Base-by-base conservation (phyloP, 768 basidiomycete species). In the Tricholoma hemisulphureum region DNA sequence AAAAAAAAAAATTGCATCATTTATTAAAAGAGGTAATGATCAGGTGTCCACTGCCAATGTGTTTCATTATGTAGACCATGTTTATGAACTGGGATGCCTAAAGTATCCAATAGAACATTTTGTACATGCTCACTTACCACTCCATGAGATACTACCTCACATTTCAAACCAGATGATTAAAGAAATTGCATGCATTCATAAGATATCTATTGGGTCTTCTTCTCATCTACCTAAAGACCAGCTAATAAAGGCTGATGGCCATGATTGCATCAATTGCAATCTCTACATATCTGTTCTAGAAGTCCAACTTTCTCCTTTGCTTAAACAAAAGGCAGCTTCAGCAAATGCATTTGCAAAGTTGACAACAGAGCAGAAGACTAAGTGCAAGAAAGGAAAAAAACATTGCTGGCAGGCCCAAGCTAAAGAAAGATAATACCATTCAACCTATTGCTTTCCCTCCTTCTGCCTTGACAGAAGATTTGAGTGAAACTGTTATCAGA, bases 251-350 rank as follows among this genome's bases (percentile, higher is more conserved):
- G 26, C 10, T 51, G 51, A 51, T 10, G 31, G 29, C 14, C 51
- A 51, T 24, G n/a, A 51, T 34, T 51, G 51, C n/a, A 23, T 51
- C 34, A 51, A 51, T 21, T 51, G 45, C 45, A 46, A 28, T 46
- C n/a, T 46, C 14, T 46, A 46, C 16, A 46, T 14, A 6, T 46
- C 45, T 46, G 45, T 46, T 28, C 16, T 46, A 6, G 24, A 46
- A 26, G 14, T 3, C 5, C 24, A 26, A 46, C 45, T 46, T 24
- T 46, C 24, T 26, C 14, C 45, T 46, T 43, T 10, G 10, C 20
- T 10, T 4, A 43, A 43, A 23, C 21, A 43, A 23, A 43, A 43
- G 23, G 4, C n/a, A n/a, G 6, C 21, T 23, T 43, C 41, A 21
- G 41, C 41, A 21, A 43, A 43, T 43, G 21, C 41, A 43, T 43